These are phyloP conservation scores for Lactarius tabidus DNA, from an alignment of 768 basidiomycete species.

Conservation along the genomic window DNA sequence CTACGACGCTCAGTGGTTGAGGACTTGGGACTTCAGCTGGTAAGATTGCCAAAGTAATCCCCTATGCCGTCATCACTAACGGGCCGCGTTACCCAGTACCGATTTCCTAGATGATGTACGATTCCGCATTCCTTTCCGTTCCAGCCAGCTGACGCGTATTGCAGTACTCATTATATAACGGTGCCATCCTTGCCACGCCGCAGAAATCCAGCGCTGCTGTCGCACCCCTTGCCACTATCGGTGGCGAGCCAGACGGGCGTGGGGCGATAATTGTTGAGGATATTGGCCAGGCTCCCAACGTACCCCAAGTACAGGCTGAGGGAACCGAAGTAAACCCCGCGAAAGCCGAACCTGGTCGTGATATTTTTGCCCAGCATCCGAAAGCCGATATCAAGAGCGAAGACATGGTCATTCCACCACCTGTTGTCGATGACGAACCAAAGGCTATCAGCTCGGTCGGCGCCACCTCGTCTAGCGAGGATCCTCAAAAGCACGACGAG, in stretches of 20 bases:
- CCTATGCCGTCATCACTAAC: conserved; percentile 10
- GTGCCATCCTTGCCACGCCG: conserved; percentile 36
- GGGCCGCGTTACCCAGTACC: conserved; percentile 39
- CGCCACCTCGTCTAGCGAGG: neutral
- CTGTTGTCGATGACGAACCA: conserved; percentile 9
- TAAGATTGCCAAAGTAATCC: conserved; percentile 28
- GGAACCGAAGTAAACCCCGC: conserved; percentile 43
- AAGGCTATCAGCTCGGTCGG: conserved; percentile 15
- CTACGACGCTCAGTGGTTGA: conserved; percentile 73
- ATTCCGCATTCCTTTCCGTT: conserved; percentile 21
- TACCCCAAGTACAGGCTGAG: conserved; percentile 23
- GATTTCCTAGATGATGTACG: conserved; percentile 68
- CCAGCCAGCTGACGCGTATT: neutral
- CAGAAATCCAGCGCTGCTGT: conserved; percentile 31
- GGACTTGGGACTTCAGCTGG: conserved; percentile 97
- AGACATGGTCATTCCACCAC: conserved; percentile 1
- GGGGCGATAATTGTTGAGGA: conserved; percentile 52
- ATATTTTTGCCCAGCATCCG: conserved; percentile 60
- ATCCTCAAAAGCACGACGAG: conserved; percentile 2
- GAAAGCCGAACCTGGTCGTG: conserved; percentile 66
- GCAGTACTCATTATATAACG: conserved; percentile 57
- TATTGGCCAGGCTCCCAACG: conserved; percentile 28
- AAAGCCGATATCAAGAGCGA: conserved; percentile 49
- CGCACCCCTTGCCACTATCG: conserved; percentile 43
- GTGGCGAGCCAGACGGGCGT: conserved; percentile 51